phyloP scores from a whole-genome alignment of 306 rosid genomes.

The Sicyos edulis region DNA sequence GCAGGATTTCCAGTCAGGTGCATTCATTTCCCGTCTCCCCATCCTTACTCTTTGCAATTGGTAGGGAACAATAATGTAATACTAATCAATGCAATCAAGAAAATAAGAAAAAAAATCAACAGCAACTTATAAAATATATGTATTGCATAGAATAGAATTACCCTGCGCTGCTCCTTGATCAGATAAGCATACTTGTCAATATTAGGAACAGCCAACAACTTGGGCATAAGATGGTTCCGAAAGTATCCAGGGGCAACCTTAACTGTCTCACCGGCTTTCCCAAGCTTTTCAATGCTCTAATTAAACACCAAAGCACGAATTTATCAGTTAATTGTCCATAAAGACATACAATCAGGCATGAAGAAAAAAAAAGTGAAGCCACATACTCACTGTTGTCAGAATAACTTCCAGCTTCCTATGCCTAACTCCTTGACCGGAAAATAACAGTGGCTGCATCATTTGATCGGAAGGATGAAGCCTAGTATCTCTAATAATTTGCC shows the following conservation, averaged over 20 bases:
- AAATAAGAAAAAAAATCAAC: not conserved
- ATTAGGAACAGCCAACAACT: constrained; percentile 84
- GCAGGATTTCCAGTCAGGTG: not conserved
- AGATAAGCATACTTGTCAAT: constrained; percentile 78
- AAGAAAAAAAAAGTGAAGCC: not conserved
- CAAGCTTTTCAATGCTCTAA: constrained; percentile 69
- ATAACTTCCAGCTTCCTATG: constrained; percentile 75
- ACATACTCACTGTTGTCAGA: constrained; percentile 54
- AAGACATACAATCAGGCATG: not conserved
- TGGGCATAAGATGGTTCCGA: constrained; percentile 92
- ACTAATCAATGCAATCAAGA: constrained; percentile 4
- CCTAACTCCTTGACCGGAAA: constrained; percentile 62
- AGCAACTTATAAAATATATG: not conserved
- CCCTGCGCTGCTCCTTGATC: constrained; percentile 69
- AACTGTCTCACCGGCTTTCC: constrained; percentile 78
- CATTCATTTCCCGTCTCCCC: not conserved
- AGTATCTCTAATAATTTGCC: constrained; percentile 41
- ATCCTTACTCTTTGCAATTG: not conserved
- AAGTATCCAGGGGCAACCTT: constrained; percentile 90
- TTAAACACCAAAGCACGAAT: constrained; percentile 18
- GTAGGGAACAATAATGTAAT: not conserved
- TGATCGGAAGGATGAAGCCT: constrained; percentile 27
- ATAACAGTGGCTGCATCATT: constrained; percentile 55
- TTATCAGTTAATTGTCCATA: not conserved
- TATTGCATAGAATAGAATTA: constrained; percentile 9